Conservation (phyloP, 2,329 filamentous ascomycete genomes). For the Penicillium sp. region DNA sequence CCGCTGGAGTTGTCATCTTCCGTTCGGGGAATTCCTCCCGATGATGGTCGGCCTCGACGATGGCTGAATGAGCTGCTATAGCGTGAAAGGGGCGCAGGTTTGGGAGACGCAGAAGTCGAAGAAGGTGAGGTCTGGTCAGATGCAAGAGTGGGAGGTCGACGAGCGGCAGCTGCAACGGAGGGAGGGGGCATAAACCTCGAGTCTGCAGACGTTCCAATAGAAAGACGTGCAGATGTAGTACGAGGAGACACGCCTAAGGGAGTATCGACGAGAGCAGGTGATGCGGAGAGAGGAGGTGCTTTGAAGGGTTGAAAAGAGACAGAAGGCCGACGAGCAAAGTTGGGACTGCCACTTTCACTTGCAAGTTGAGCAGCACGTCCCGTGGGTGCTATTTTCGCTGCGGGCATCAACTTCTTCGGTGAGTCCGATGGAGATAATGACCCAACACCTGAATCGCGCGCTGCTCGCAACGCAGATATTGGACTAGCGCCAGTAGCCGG, state of each 20-base stretch:
- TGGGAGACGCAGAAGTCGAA: conserved; percentile 72
- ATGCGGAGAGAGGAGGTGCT: conserved; percentile 88
- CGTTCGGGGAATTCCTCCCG: conserved; percentile 63
- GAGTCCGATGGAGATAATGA: conserved; percentile 52
- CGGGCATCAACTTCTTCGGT: conserved; percentile 49
- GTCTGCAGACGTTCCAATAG: conserved; percentile 40
- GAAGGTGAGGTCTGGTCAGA: conserved; percentile 62
- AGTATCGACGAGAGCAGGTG: conserved; percentile 60
- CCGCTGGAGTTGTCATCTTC: conserved; percentile 61
- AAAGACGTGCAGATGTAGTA: conserved; percentile 44
- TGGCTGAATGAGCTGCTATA: conserved; percentile 96
- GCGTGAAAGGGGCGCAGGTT: conserved; percentile 71
- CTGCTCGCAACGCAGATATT: conserved; percentile 75
- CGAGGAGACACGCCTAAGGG: conserved; percentile 53
- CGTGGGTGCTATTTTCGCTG: conserved; percentile 30
- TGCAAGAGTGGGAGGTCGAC: conserved; percentile 51
- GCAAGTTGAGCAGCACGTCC: conserved; percentile 35
- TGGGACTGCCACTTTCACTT: conserved; percentile 49
- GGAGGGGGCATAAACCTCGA: conserved; percentile 40
- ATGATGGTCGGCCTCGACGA: conserved; percentile 73
- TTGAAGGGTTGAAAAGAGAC: conserved; percentile 96
- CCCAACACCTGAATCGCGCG: conserved; percentile 52
- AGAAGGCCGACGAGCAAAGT: conserved; percentile 67
- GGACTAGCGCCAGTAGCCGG: conserved; percentile 77
- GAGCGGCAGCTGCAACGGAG: conserved; percentile 36